Evolutionary conservation across 345 rosid genomes (phyloP), one percentile per base, ranked within the genome.

Genomic region (Brassica carinata): DNA sequence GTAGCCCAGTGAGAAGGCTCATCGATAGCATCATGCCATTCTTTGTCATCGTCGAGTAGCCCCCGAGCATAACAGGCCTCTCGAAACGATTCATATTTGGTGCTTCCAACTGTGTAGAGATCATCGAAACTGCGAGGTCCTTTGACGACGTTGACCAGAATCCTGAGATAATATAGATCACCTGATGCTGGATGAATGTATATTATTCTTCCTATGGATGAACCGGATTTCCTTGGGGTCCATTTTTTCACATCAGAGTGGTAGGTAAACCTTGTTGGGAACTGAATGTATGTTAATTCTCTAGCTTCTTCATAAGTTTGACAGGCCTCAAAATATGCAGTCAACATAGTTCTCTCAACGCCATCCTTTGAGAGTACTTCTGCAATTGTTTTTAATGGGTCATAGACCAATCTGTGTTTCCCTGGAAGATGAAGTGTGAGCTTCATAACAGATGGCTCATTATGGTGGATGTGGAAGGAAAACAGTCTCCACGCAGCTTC

Each of bases 401-500:
- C 1, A 0, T 18, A 68, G 0, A 61, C 10, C 0, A 77, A 0
- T 11, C 3, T 27, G 0, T 77, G 68, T 3, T 77, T 38, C 8
- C 19, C 38, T 18, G 7, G 74, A 5, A 77, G 30, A 48, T 68
- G 61, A 0, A 77, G 2, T 61, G 61, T 2, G n/a, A 77, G 11
- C 4, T 40, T 68, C 48, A n/a, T 57, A 1, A 38, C 73, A 0
- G 61, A 5, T 5, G 67, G 67, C n/a, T 53, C 19, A 0, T 14
- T 10, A 3, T 77, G 34, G 17, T 77, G 69, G 2, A 77, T 59
- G 13, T 15, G 31, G 9, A 36, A 69, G 0, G 18, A 3, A 0
- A 77, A 77, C 1, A 68, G n/a, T 29, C 62, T 1, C 74, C 80
- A 69, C 0, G 53, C 0, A 5, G 74, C 74, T 27, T 77, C 80